These are phyloP conservation scores for Pseudonitzschia pungens DNA, from an alignment of 108 stramenopile species.

Conservation along the genomic window DNA sequence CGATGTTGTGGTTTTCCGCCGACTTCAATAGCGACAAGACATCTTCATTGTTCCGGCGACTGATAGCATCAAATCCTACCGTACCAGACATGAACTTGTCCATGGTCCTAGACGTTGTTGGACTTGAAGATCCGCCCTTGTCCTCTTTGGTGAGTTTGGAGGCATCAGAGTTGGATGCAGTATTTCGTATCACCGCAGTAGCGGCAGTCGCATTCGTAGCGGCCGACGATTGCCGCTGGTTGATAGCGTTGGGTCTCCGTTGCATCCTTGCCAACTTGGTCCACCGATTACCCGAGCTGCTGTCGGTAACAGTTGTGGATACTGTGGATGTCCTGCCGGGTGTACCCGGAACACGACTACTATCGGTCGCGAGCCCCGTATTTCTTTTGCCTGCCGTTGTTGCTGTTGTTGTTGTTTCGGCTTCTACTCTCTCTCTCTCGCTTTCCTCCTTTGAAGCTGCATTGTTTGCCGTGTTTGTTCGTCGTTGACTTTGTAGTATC, in stretches of 20 bases:
- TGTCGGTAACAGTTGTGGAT: neutral
- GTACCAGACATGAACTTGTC: neutral
- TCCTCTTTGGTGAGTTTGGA: neutral
- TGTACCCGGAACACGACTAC: constrained; percentile 5
- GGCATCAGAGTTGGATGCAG: neutral
- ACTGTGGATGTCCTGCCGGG: neutral
- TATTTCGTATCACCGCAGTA: constrained; percentile 8
- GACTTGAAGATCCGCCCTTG: neutral
- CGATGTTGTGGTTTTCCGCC: neutral
- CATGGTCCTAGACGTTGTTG: neutral
- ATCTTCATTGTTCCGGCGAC: neutral
- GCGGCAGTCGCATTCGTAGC: constrained; percentile 17
- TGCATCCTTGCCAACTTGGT: constrained; percentile 30
- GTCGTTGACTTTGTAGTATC: constrained; percentile 17
- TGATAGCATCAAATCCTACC: neutral
- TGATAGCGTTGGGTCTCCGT: constrained; percentile 14
- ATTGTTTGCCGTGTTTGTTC: neutral
- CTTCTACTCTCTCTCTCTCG: too few species aligned
- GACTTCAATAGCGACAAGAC: neutral
- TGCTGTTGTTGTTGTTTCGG: constrained; percentile 3
- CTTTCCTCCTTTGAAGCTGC: neutral
- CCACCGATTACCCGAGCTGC: constrained; percentile 10
- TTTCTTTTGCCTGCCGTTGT: neutral
- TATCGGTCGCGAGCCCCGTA: neutral
- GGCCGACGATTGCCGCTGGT: constrained; percentile 10